A percentile compares a stretch with the other conserved stretches of the same genome.
Conservation (phyloP, 2,329 filamentous ascomycete genomes). For the Alternaria arbusti region DNA sequence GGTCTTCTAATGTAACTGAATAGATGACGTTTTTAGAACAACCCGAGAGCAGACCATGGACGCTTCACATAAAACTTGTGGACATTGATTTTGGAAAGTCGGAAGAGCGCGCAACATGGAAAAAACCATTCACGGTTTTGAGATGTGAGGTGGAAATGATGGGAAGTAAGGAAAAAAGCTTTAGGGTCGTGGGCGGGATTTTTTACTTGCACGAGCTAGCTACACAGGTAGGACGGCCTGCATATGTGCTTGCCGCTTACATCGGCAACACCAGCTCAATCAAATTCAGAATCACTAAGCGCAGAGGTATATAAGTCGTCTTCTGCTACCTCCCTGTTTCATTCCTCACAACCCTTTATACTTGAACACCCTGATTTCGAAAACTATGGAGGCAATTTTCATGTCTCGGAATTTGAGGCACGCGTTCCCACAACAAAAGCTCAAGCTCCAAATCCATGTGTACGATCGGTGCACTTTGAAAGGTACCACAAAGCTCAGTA, state of each 20-base stretch:
- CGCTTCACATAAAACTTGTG: too few relatives aligned
- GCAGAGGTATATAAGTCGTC: neutral
- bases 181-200: neutral
- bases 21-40: too few relatives aligned
- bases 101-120: too few relatives aligned
- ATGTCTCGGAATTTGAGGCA: fast-evolving
- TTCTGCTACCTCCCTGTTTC: neutral
- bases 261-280: fast-evolving
- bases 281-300: fast-evolving
- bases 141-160: fast-evolving
- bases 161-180: neutral
- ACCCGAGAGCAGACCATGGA: too few relatives aligned
- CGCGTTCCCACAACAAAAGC: neutral
- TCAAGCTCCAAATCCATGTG: neutral
- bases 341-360: fast-evolving
- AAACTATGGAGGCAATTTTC: fast-evolving
- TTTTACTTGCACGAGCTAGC: neutral
- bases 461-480: neutral
- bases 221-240: neutral
- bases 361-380: neutral
- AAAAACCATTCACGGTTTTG: neutral
- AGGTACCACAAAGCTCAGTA: too few relatives aligned
- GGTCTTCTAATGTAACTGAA: too few relatives aligned
- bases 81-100: too few relatives aligned
- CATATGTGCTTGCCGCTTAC: neutral